Evolutionary conservation across 1,284 basidiomycete genomes (phyloP), one percentile per base, ranked within the genome.

Genomic region (Heterobasidion occidentale): DNA sequence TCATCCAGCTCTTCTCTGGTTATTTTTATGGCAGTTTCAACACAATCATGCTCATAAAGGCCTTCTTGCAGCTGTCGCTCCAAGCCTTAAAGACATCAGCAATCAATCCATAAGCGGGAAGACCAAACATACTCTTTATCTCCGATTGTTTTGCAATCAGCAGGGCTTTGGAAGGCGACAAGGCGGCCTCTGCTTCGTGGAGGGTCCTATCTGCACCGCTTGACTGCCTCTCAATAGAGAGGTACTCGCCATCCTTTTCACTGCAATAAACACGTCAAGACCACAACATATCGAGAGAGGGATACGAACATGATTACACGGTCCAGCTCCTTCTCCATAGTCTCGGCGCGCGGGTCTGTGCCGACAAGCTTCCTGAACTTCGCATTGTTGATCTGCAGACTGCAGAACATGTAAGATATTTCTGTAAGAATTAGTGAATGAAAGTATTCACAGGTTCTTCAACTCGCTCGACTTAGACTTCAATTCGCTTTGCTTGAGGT

Each of bases 311-410:
- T 67, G 12, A 77, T 68, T 8, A 83, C 70, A 17, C 77, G 72
- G 11, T 86, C 83, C 2, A 91, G 75, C 47, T 89, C 86, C 36
- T 74, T 75, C 63, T 94, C 92, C 73, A 94, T 87, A 0, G 77
- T 81, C 12, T 86, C 82, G 0, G 77, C 72, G 7, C 78, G 72
- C 2, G 84, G 72, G 52, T 89, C 81, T 20, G 71, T 71, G 9
- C 83, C 84, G 14, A 86, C 74, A 1, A 90, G 69, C 60, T 85
- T 83, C 36, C 78, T 78, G 66, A 88, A 89, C 61, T 83, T 85
- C 12, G 72, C 67, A 48, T 80, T 80, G 57, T 83, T 80, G 52
- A 78, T 69, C 36, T 84, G 78, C 14, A 92, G 68, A 38, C 92
- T 92, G 60, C 19, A 27, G 57, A 55, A 49, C 42, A 19, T 54